Evolutionary conservation across 768 basidiomycete species (phyloP).

Genomic region (Russula lepida): DNA sequence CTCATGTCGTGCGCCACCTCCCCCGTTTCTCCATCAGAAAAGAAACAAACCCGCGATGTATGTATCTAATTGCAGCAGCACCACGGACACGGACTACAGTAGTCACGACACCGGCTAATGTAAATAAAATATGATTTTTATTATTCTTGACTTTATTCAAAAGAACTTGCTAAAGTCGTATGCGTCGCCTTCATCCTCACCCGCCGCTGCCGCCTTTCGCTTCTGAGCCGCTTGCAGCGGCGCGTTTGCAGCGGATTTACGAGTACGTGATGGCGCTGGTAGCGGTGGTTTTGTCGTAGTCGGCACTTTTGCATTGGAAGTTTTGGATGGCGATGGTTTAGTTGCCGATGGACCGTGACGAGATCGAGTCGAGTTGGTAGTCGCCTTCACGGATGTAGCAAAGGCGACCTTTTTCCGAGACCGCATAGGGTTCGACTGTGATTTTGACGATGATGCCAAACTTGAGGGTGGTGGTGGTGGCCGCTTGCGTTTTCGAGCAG

Average conservation of each 20-base stretch:
- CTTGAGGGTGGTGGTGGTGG: background rate
- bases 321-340: background rate
- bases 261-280: background rate
- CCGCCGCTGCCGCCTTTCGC: constrained; percentile 24
- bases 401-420: constrained; percentile 32
- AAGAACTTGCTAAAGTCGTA: constrained; percentile 60
- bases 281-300: background rate
- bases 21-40: background rate
- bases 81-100: background rate
- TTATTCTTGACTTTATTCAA: constrained; percentile 7
- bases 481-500: constrained; percentile 29
- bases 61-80: background rate
- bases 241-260: constrained; percentile 31
- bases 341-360: background rate
- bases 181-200: constrained; percentile 28
- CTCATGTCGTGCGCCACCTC: background rate
- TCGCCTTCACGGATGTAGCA: background rate
- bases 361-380: background rate
- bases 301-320: background rate
- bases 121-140: background rate
- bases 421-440: constrained; percentile 9
- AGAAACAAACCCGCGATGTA: background rate
- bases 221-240: constrained; percentile 21
- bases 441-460: background rate
- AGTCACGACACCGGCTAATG: background rate